phyloP scores from a whole-genome alignment of 352 stramenopile species.

The Globisporangium paroecandrum region DNA sequence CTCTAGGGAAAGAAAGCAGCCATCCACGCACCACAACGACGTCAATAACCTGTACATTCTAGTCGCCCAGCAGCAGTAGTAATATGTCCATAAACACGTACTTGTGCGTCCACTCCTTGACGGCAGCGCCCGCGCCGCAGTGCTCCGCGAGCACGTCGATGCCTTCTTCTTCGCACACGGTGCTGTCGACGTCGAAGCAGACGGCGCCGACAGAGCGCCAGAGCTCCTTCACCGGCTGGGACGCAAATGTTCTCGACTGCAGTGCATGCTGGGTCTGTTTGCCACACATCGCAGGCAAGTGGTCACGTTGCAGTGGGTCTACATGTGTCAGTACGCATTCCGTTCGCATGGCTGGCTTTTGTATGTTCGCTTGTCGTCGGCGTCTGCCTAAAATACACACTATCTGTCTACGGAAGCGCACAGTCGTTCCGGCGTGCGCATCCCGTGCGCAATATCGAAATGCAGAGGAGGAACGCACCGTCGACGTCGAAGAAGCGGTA shows the following conservation, averaged over 20 bases:
- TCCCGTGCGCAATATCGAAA: not conserved
- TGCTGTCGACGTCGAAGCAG: slow-evolving; percentile 97
- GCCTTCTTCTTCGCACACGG: slow-evolving; percentile 96
- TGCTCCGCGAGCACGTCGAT: slow-evolving; percentile 98
- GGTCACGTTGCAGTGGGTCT: not conserved
- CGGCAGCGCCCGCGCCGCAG: slow-evolving; percentile 91
- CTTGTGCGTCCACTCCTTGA: slow-evolving; percentile 93
- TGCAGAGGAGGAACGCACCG: slow-evolving; percentile 10
- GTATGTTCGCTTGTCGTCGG: not conserved
- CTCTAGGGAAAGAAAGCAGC: slow-evolving; percentile 42
- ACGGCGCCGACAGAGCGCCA: slow-evolving; percentile 74
- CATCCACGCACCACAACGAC: not conserved
- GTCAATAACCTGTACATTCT: slow-evolving; percentile 10
- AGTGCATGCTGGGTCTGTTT: slow-evolving; percentile 6
- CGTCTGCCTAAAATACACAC: not conserved
- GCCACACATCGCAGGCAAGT: not conserved
- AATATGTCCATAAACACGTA: slow-evolving; percentile 25
- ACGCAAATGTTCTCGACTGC: slow-evolving; percentile 6
- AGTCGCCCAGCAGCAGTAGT: not conserved
- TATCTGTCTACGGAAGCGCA: not conserved
- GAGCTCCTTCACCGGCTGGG: slow-evolving; percentile 33
- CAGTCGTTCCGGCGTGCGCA: not conserved
- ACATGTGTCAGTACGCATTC: slow-evolving; percentile 12
- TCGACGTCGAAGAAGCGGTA: not conserved
- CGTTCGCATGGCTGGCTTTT: slow-evolving; percentile 8